Conservation (phyloP, 2,329 filamentous ascomycete species). For the Ploettnerulaceae sp. region DNA sequence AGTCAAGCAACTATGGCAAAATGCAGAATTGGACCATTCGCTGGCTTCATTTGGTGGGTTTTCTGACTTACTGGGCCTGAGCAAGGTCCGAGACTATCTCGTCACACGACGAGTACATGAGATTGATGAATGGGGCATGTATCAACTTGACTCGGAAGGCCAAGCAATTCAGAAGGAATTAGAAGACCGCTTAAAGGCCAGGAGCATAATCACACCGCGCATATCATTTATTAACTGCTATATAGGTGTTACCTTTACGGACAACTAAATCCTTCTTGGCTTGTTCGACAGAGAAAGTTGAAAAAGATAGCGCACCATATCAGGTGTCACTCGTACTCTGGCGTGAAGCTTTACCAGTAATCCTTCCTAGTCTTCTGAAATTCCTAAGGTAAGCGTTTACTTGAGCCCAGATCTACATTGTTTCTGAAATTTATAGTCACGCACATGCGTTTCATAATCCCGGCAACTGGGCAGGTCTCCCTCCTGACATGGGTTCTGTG, state of each 20-base stretch:
- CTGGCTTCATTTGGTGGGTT: slow-evolving; percentile 75
- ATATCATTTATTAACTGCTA: neutral
- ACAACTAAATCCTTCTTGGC: slow-evolving; percentile 89
- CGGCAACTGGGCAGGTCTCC: slow-evolving; percentile 73
- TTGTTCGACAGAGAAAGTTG: slow-evolving; percentile 84
- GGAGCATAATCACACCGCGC: neutral
- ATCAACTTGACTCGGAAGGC: slow-evolving; percentile 73
- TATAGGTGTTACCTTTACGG: slow-evolving; percentile 65
- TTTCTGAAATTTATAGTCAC: slow-evolving; percentile 48
- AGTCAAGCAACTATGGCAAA: slow-evolving; percentile 75
- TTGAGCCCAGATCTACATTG: slow-evolving; percentile 9
- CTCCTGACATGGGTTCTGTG: slow-evolving; percentile 68
- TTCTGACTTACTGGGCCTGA: slow-evolving; percentile 72
- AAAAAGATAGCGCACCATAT: slow-evolving; percentile 67
- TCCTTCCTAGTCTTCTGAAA: slow-evolving; percentile 81
- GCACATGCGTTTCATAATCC: slow-evolving; percentile 90
- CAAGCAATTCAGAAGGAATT: slow-evolving; percentile 73
- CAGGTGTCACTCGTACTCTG: slow-evolving; percentile 76
- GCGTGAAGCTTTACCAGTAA: slow-evolving; percentile 73
- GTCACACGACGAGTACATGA: slow-evolving; percentile 66
- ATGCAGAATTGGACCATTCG: slow-evolving; percentile 60
- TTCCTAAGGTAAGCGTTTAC: slow-evolving; percentile 56
- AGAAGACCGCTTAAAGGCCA: slow-evolving; percentile 66
- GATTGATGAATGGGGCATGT: slow-evolving; percentile 76
- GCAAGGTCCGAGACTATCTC: slow-evolving; percentile 77